Base-by-base conservation (phyloP, 495 filamentous ascomycete genomes). In the Penicillium longicatenatum region DNA sequence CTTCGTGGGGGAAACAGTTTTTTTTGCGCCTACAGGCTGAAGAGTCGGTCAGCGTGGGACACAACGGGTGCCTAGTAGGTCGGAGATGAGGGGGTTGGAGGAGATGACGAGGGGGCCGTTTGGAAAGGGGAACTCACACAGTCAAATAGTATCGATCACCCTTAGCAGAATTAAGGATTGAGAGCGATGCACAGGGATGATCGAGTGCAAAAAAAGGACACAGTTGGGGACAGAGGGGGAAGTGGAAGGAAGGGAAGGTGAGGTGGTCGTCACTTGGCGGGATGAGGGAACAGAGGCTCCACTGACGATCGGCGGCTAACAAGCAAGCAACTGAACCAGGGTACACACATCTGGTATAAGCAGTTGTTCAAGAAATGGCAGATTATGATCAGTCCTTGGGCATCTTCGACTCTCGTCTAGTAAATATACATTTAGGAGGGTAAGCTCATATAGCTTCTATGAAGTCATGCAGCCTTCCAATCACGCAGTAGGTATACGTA, bases 261-360 rank as follows among this genome's bases (percentile, higher is more conserved):
- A 72, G 70, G 69, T 73, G 68, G 72, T 71, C 66, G 69, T 70
- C 66, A 65, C 67, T 64, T 64, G 69, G 70, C 67, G 70, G 70
- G 70, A 73, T 68, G 66, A 60, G 47, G 54, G 64, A 48, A 48
- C 45, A 48, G 37, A 67, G 72, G 70, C 70, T 73, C 72, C 74
- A 73, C 69, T 69, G 69, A 62, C 71, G 73, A 76, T 76, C 74
- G 64, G 70, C 74, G 69, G 69, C 66, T 76, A 70, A 71, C 61
- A 67, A 63, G 62, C 24, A 49, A 52, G 20, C 31, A 19, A 35
- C 26, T 21, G 29, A 69, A 60, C 67, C 49, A 62, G 52, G 61
- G 61, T 58, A 57, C 54, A 48, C 35, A 59, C 24, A 17, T 10
- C 31, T 24, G 30, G 42, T 16, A 30, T 11, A 42, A 31, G 20